phyloP scores from a whole-genome alignment of 2,329 filamentous ascomycete genomes.

The Periconia sp. region DNA sequence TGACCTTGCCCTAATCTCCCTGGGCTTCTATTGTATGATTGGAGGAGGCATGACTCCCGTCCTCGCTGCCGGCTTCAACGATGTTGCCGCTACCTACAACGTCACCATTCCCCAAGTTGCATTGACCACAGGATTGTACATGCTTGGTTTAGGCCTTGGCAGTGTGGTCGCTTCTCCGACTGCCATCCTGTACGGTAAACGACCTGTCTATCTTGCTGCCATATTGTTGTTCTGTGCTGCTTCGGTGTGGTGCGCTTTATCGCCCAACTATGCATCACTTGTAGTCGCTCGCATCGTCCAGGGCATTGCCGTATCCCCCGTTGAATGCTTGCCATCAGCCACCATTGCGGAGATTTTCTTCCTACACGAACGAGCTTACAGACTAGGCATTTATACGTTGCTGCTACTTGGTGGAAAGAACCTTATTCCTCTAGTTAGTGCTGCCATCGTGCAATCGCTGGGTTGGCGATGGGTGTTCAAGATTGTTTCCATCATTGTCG shows the following conservation, averaged over 20 bases:
- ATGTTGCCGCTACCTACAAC: constrained; percentile 69
- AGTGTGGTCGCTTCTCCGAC: constrained; percentile 85
- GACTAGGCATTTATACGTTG: constrained; percentile 90
- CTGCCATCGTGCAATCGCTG: constrained; percentile 74
- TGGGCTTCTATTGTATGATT: constrained; percentile 91
- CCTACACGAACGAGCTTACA: constrained; percentile 88
- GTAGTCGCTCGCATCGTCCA: constrained; percentile 82
- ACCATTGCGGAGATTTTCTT: constrained; percentile 98
- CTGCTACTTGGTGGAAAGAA: constrained; percentile 91
- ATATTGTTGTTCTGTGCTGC: constrained; percentile 76
- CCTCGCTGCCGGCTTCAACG: constrained; percentile 83
- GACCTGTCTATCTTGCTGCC: constrained; percentile 82
- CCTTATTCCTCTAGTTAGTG: constrained; percentile 81
- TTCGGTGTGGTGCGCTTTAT: constrained; percentile 82
- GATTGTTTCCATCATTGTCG: constrained; percentile 79
- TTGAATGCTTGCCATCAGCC: constrained; percentile 89
- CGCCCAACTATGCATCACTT: constrained; percentile 77
- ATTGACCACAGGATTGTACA: constrained; percentile 87
- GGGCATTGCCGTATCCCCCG: constrained; percentile 83
- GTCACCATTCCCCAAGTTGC: constrained; percentile 74
- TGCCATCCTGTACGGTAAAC: constrained; percentile 86
- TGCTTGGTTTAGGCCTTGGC: constrained; percentile 88
- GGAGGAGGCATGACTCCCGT: constrained; percentile 92
- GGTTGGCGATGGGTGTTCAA: constrained; percentile 90
- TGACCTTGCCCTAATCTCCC: constrained; percentile 75